Percentiles rank a stretch among this genome's conserved stretches.
Conservation (phyloP, 2,329 filamentous ascomycete genomes). For the Fusarium nisikadoi region DNA sequence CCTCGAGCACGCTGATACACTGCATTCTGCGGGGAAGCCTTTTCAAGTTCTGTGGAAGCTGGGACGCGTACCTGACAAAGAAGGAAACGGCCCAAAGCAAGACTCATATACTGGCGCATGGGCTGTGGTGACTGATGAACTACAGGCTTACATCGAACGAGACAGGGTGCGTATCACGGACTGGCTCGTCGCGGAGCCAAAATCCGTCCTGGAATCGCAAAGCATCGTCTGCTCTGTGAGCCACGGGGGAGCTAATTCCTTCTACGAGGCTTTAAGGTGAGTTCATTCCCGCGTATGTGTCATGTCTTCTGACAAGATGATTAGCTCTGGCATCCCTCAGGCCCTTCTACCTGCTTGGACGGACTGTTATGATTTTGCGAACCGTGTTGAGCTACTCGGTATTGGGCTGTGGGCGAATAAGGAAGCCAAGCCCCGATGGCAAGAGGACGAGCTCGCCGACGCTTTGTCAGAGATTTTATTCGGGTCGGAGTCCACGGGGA, state of each 20-base stretch:
- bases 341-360: neutral
- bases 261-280: neutral
- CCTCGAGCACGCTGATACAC: neutral
- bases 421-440: neutral
- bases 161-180: neutral
- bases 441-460: neutral
- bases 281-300: accelerated
- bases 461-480: neutral
- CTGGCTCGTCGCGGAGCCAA: neutral
- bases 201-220: neutral
- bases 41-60: neutral
- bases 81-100: neutral
- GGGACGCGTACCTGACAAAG: neutral
- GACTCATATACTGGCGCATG: neutral
- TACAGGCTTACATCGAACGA: neutral
- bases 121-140: neutral
- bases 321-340: neutral
- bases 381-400: neutral
- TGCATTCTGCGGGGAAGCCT: accelerated
- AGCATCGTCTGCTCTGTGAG: neutral
- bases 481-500: neutral
- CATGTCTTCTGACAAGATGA: accelerated
- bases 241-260: neutral
- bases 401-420: neutral
- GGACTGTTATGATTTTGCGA: neutral